A percentile compares a stretch with the other conserved stretches of the same genome.
These are phyloP conservation scores for Terfezia boudieri DNA, from an alignment of 495 filamentous ascomycete genomes.

Conservation along the genomic window DNA sequence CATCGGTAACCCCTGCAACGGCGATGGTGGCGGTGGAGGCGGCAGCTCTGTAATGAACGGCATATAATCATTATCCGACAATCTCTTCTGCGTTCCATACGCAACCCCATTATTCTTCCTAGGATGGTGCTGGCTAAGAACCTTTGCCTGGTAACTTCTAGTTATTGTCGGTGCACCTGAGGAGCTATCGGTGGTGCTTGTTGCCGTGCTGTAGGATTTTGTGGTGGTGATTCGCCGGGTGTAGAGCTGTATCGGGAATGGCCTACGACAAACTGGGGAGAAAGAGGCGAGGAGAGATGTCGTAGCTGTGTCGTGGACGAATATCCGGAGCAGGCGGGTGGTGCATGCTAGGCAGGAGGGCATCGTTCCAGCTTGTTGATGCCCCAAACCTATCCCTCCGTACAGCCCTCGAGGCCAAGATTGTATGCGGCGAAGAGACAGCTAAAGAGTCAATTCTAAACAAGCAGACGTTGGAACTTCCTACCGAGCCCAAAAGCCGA, in stretches of 20 bases:
- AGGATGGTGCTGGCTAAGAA: neutral
- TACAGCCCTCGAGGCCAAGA: neutral
- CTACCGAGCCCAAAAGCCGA: neutral
- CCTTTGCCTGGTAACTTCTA: neutral
- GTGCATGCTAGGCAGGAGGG: conserved; percentile 12
- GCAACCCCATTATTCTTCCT: neutral
- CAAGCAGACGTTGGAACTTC: neutral
- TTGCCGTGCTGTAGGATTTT: neutral
- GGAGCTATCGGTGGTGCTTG: neutral
- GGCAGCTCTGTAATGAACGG: conserved; percentile 9
- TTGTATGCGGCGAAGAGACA: neutral
- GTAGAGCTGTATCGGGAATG: neutral
- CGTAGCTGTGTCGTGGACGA: conserved; percentile 5
- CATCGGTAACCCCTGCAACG: neutral
- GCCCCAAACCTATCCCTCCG: neutral
- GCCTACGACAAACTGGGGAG: neutral
- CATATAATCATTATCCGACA: conserved; percentile 16
- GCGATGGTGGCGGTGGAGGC: conserved; percentile 2
- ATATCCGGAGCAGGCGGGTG: conserved; percentile 4
- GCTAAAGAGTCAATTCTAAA: neutral
- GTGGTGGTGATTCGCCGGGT: neutral
- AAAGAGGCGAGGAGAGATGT: neutral
- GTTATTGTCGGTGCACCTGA: neutral
- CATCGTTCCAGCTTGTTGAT: neutral
- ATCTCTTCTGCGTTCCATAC: neutral